A percentile compares a stretch with the other conserved stretches of the same genome.
These are phyloP conservation scores for Zasmidium angulare DNA, from an alignment of 2,329 filamentous ascomycete species.

Conservation along the genomic window DNA sequence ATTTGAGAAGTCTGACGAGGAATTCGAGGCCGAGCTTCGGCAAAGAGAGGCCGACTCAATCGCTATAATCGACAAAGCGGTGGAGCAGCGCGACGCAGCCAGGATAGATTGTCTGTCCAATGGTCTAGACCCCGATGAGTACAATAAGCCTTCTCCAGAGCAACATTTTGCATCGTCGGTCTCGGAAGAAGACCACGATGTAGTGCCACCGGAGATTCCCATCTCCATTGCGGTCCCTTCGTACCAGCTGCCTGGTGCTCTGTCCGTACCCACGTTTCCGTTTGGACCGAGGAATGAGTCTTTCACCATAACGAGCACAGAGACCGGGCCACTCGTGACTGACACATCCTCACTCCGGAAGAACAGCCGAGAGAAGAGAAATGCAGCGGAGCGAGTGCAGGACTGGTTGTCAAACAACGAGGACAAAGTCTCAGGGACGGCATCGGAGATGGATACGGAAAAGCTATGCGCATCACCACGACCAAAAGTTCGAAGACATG, in stretches of 20 bases:
- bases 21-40: background rate
- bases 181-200: background rate
- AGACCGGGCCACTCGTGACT: background rate
- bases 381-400: background rate
- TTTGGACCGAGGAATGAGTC: background rate
- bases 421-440: background rate
- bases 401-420: background rate
- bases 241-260: background rate
- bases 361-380: background rate
- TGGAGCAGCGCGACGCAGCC: background rate
- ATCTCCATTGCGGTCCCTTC: background rate
- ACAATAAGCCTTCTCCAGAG: background rate
- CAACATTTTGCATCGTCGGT: background rate
- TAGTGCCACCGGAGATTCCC: background rate
- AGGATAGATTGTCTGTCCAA: background rate
- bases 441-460: background rate
- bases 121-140: background rate
- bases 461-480: background rate
- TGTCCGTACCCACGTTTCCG: background rate
- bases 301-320: background rate
- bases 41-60: background rate
- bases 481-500: background rate
- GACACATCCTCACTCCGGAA: background rate
- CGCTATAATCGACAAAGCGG: background rate
- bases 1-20: background rate